Conservation (phyloP, 176 grass and related monocot species). For the Cenchrus americanus region DNA sequence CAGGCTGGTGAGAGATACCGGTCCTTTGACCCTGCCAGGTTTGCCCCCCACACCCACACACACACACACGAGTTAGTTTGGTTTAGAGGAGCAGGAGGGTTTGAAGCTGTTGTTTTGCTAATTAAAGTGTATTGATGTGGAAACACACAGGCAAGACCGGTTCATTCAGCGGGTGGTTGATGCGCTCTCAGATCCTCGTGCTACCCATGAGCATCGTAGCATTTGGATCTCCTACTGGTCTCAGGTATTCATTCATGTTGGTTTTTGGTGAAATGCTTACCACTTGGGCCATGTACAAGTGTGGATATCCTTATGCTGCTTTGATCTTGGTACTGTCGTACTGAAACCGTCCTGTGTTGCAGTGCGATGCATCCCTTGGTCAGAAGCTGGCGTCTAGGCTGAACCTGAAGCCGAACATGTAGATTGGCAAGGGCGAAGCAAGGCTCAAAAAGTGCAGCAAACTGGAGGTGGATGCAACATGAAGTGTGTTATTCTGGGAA, state of each 20-base stretch:
- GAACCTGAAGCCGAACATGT: slow-evolving; percentile 74
- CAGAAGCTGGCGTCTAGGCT: slow-evolving; percentile 75
- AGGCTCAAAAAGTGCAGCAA: background rate
- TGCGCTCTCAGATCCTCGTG: slow-evolving; percentile 61
- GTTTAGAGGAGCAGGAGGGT: background rate
- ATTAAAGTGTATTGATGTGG: background rate
- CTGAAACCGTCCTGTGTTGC: background rate
- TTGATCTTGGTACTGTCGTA: background rate
- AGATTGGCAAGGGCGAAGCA: slow-evolving; percentile 9
- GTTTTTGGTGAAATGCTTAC: background rate
- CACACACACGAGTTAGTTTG: background rate
- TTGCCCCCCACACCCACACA: background rate
- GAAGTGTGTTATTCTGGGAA: background rate
- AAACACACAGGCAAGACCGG: slow-evolving; percentile 65
- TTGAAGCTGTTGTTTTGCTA: background rate
- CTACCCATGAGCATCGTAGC: slow-evolving; percentile 68
- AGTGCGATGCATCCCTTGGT: slow-evolving; percentile 70
- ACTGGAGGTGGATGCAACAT: background rate
- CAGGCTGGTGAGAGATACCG: slow-evolving; percentile 86
- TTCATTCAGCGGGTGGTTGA: slow-evolving; percentile 78
- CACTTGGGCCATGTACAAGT: background rate
- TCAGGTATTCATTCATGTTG: slow-evolving; percentile 44
- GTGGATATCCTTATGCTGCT: background rate
- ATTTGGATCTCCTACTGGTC: slow-evolving; percentile 90
- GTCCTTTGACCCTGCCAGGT: slow-evolving; percentile 81